Conservation (phyloP, 306 rosid genomes). For the Lathyrus aphaca region DNA sequence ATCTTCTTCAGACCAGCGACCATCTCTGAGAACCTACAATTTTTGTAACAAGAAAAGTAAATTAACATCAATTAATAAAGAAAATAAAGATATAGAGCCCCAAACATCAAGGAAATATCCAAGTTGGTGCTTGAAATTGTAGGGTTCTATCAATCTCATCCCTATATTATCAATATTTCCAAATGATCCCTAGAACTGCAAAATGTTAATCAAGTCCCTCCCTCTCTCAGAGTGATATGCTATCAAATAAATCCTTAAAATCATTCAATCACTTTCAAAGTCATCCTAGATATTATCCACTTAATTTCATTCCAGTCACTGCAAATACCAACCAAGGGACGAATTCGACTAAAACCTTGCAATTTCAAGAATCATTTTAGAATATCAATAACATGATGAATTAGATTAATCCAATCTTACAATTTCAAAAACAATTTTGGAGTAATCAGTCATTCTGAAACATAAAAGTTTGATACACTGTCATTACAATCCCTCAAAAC, state of each 20-base stretch:
- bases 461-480: too few relatives aligned
- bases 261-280: neutral
- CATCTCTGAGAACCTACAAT: slow-evolving; percentile 88
- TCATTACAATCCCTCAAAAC: too few relatives aligned
- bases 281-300: neutral
- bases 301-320: neutral
- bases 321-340: neutral
- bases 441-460: too few relatives aligned
- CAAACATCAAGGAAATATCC: neutral
- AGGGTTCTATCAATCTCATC: neutral
- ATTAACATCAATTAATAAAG: slow-evolving; percentile 6
- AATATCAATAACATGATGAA: neutral
- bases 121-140: neutral
- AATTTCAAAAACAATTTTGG: neutral
- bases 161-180: neutral
- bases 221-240: neutral
- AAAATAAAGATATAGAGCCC: neutral
- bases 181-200: neutral
- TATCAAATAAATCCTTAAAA: neutral
- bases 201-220: neutral
- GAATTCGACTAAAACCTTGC: neutral
- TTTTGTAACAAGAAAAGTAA: slow-evolving; percentile 35
- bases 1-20: slow-evolving; percentile 93
- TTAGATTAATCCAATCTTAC: neutral
- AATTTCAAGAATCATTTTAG: neutral